Conservation (phyloP, 192 early-diverging fungal species). For the Hyaloraphidium curvatum region DNA sequence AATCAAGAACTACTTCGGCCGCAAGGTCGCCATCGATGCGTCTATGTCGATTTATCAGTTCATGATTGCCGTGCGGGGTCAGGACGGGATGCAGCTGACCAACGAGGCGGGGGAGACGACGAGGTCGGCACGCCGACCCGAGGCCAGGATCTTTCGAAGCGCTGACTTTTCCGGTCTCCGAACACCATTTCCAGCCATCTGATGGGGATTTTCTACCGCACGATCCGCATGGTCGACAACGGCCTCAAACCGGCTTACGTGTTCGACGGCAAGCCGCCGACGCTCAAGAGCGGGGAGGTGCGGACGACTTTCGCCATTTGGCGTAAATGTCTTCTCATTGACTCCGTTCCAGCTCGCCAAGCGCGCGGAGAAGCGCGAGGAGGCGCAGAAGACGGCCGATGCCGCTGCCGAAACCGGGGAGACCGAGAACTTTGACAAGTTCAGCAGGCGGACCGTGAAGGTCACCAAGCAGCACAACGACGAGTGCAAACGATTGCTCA, state of each 20-base stretch:
- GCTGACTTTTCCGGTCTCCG: neutral
- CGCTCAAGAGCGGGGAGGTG: slow-evolving; percentile 76
- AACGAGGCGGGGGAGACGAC: slow-evolving; percentile 84
- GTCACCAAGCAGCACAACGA: slow-evolving; percentile 87
- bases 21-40: slow-evolving; percentile 93
- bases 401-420: slow-evolving; percentile 27
- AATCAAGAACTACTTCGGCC: slow-evolving; percentile 75
- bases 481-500: slow-evolving; percentile 72
- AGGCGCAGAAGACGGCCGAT: too few relatives aligned
- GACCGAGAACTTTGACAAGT: slow-evolving; percentile 64
- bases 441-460: slow-evolving; percentile 66
- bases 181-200: slow-evolving; percentile 45
- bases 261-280: slow-evolving; percentile 95
- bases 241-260: slow-evolving; percentile 94
- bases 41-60: slow-evolving; percentile 98
- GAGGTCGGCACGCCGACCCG: slow-evolving; percentile 19
- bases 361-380: neutral
- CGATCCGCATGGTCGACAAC: slow-evolving; percentile 86
- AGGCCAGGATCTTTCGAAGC: neutral
- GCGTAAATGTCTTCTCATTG: neutral
- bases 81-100: slow-evolving; percentile 74
- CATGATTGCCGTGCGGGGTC: slow-evolving; percentile 79
- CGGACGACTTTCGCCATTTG: neutral
- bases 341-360: slow-evolving; percentile 1
- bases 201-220: slow-evolving; percentile 92